These are phyloP conservation scores for Botrytis fabae DNA, from an alignment of 2,329 filamentous ascomycete species.

Conservation along the genomic window DNA sequence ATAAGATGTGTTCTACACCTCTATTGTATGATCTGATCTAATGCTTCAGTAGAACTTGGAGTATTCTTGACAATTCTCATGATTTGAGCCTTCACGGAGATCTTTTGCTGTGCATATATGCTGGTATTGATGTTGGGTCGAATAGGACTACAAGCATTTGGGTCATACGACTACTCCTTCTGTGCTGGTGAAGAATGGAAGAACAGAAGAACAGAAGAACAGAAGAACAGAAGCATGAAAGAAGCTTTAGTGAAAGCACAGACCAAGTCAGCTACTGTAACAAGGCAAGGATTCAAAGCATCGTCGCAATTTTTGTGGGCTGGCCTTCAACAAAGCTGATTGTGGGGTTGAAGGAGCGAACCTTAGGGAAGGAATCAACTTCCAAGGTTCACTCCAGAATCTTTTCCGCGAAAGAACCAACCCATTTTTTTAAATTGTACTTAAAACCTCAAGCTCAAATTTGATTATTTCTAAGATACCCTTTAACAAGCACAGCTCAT, in stretches of 20 bases:
- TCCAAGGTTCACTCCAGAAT: constrained; percentile 13
- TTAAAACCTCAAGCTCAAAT: constrained; percentile 2
- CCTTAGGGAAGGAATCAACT: constrained; percentile 10
- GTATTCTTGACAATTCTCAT: not conserved
- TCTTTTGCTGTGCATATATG: not conserved
- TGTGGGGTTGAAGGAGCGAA: constrained; percentile 11
- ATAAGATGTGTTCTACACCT: not conserved
- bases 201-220: not conserved
- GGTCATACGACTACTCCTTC: not conserved
- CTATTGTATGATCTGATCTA: not conserved
- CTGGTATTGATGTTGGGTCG: not conserved
- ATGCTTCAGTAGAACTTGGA: not conserved
- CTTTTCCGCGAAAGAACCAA: constrained; percentile 11
- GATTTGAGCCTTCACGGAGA: too few relatives aligned
- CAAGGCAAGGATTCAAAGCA: constrained; percentile 15
- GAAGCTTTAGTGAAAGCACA: not conserved
- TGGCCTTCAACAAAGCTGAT: constrained; percentile 11
- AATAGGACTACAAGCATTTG: not conserved
- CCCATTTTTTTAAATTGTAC: not conserved
- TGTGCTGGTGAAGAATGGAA: not conserved
- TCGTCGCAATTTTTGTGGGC: constrained; percentile 10
- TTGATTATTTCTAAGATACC: constrained; percentile 11
- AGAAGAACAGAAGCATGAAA: not conserved
- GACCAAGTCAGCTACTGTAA: not conserved
- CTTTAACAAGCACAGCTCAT: not conserved